Conservation (phyloP, 768 basidiomycete species). For the Gymnopilus junonius region DNA sequence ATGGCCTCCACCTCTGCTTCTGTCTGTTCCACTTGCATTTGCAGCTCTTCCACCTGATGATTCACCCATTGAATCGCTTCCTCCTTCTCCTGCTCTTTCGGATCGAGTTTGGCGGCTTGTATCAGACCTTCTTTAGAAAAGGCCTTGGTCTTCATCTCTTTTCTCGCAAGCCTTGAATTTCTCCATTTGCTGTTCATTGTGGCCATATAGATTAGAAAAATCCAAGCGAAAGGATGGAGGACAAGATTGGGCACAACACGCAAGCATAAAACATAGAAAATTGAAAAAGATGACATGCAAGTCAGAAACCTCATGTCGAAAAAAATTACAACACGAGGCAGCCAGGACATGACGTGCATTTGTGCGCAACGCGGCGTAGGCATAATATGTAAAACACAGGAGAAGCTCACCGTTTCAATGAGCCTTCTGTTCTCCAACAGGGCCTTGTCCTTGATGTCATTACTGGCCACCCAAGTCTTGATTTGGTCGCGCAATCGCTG, state of each 20-base stretch:
- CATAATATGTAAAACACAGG: conserved; percentile 19
- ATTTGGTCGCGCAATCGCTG: conserved; percentile 99
- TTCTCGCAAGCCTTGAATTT: conserved; percentile 99
- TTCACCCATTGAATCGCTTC: conserved; percentile 90
- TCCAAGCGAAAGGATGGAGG: conserved; percentile 30
- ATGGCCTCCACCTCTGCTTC: conserved; percentile 94
- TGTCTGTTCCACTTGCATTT: conserved; percentile 89
- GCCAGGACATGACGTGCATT: conserved; percentile 12
- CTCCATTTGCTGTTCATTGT: conserved; percentile 92
- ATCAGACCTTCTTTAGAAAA: conserved; percentile 99
- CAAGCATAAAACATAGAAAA: conserved; percentile 25
- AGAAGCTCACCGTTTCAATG: conserved; percentile 88
- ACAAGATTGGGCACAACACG: conserved; percentile 27
- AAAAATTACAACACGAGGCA: conserved; percentile 14
- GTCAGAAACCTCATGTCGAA: conserved; percentile 16
- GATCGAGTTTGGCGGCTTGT: conserved; percentile 92
- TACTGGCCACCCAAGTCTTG: conserved; percentile 97
- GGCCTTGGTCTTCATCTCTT: conserved; percentile 99
- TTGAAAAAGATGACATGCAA: conserved; percentile 16
- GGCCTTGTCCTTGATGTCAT: conserved; percentile 99
- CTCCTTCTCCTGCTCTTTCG: conserved; percentile 95
- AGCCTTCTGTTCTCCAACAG: conserved; percentile 92
- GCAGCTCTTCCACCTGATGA: conserved; percentile 86
- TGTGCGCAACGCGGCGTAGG: background rate
- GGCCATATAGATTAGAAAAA: conserved; percentile 22